Evolutionary conservation across 176 grass and related monocot genomes (phyloP).

Genomic region (Musa itinerans): DNA sequence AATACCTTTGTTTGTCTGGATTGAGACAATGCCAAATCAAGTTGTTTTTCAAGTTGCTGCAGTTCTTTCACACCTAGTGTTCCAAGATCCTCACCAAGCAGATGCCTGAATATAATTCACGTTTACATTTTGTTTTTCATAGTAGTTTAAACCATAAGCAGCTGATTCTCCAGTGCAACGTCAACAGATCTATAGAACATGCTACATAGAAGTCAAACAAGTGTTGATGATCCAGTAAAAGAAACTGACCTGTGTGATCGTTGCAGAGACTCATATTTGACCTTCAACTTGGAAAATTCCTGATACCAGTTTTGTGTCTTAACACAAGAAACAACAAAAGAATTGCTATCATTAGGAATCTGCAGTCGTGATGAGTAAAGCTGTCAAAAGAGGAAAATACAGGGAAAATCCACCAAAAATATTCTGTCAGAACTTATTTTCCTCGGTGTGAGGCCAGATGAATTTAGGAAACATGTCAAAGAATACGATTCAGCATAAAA

Average conservation of each 20-base stretch:
- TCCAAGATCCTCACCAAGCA: constrained; percentile 5
- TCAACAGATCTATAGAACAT: background rate
- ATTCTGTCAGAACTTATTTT: no score
- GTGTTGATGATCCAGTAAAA: background rate
- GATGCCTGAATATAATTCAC: background rate
- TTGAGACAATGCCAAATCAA: background rate
- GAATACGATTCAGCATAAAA: no score
- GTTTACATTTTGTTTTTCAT: background rate
- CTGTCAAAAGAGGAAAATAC: background rate
- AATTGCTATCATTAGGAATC: background rate
- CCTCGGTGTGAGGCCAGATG: no score
- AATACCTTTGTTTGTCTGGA: background rate
- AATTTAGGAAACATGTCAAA: no score
- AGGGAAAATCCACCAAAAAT: no score
- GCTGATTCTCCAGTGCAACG: background rate
- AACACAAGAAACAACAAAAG: background rate
- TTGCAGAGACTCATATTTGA: constrained; percentile 5
- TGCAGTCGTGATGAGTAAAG: background rate
- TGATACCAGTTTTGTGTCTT: constrained; percentile 1
- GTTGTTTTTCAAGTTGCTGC: constrained; percentile 1
- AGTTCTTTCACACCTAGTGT: background rate
- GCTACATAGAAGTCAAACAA: background rate
- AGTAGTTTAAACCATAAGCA: background rate
- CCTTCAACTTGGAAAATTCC: constrained; percentile 1
- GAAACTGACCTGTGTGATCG: background rate